phyloP scores from a whole-genome alignment of 768 basidiomycete species.

The Pisolithus orientalis region DNA sequence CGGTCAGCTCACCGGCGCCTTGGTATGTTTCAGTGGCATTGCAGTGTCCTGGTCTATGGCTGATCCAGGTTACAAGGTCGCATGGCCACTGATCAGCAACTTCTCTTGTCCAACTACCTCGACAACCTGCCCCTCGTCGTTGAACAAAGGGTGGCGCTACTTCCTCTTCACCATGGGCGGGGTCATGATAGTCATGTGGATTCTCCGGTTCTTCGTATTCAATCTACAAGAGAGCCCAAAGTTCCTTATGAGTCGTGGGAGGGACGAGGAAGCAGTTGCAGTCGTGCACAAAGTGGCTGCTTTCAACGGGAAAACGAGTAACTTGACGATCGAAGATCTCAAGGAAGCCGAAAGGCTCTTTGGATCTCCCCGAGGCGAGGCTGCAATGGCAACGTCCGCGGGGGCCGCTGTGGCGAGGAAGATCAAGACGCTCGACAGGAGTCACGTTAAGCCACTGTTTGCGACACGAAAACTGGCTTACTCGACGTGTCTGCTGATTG shows the following conservation, averaged over 20 bases:
- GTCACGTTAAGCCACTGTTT: conserved; percentile 45
- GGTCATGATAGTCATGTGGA: conserved; percentile 56
- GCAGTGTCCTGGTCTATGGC: neutral
- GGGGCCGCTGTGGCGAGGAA: conserved; percentile 34
- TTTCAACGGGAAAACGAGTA: conserved; percentile 48
- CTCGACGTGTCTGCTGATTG: conserved; percentile 45
- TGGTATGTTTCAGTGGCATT: conserved; percentile 22
- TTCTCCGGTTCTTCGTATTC: conserved; percentile 62
- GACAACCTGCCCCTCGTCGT: conserved; percentile 46
- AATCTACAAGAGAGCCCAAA: conserved; percentile 64
- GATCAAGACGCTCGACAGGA: conserved; percentile 31
- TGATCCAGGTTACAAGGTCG: conserved; percentile 35
- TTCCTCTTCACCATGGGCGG: conserved; percentile 71
- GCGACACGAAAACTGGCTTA: conserved; percentile 43
- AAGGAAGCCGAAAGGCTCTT: conserved; percentile 11
- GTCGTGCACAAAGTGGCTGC: conserved; percentile 56
- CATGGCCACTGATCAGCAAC: conserved; percentile 69
- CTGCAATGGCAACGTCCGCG: conserved; percentile 30
- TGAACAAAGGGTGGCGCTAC: conserved; percentile 73
- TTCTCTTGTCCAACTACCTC: conserved; percentile 48
- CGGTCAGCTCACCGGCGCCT: conserved; percentile 58
- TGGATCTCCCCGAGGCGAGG: conserved; percentile 1
- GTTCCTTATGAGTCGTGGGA: conserved; percentile 64
- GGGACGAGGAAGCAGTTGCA: conserved; percentile 54
- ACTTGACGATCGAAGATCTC: conserved; percentile 48